Evolutionary conservation across 169 alveolate genomes (phyloP), one percentile per base, ranked within the genome.

Genomic region (Eimeria praecox): DNA sequence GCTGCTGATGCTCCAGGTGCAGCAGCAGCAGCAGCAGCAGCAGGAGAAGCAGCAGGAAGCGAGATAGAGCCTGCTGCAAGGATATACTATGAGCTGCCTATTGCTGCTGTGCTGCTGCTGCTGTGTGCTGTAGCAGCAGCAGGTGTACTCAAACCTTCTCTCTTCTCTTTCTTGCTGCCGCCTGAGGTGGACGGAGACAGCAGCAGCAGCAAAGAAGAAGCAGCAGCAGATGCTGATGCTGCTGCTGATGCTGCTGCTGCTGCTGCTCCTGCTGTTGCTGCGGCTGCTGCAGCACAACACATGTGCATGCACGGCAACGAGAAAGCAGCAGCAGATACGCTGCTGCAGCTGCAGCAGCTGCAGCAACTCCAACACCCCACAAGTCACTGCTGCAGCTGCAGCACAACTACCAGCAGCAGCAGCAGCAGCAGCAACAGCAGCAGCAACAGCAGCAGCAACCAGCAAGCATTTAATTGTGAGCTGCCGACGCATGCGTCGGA

Each of bases 301-400:
- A n/a, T n/a, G n/a, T n/a, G n/a, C n/a, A n/a, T n/a, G n/a, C n/a
- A n/a, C n/a, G n/a, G n/a, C n/a, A n/a, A n/a, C n/a, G n/a, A n/a
- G n/a, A n/a, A n/a, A n/a, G n/a, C n/a, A n/a, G n/a, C n/a, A n/a
- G n/a, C n/a, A n/a, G n/a, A n/a, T n/a, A n/a, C n/a, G n/a, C n/a
- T n/a, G n/a, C n/a, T n/a, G n/a, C n/a, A n/a, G n/a, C n/a, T n/a
- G 66, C 66, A 56, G 66, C 66, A 56, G 66, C 66, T 14, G 66
- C 66, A 56, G 66, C 66, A 56, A 20, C 66, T 56, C 66, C 20
- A 20, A 20, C 27, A 56, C 12, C 66, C 20, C 66, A 56, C 12
- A 14, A 69, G n/a, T 59, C 22, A n/a, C 80, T 22, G 80, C 80
- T 69, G 80, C 80, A 69, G 80, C 80, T n/a, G 80, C 80, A 69